A percentile compares a stretch with the other conserved stretches of the same genome.
These are phyloP conservation scores for Pseudozyma thailandica DNA, from an alignment of 1,284 basidiomycete genomes.

Conservation along the genomic window DNA sequence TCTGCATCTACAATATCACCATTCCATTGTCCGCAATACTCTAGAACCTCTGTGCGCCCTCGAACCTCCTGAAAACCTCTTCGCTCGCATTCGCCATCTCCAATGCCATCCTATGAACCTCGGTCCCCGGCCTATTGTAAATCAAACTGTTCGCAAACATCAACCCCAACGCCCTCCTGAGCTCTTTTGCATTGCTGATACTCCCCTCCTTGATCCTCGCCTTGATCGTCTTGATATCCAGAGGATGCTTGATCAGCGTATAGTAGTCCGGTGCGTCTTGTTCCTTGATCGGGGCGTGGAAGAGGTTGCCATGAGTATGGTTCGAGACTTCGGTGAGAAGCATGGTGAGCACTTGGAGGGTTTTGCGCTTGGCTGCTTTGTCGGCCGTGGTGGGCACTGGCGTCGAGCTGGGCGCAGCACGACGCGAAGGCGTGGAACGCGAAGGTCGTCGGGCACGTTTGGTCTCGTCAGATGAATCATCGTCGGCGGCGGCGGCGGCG, in stretches of 20 bases:
- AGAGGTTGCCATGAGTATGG: conserved; percentile 65
- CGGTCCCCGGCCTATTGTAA: conserved; percentile 63
- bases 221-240: conserved; percentile 65
- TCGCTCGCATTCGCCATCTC: conserved; percentile 63
- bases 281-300: conserved; percentile 65
- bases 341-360: conserved; percentile 58
- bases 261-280: conserved; percentile 66
- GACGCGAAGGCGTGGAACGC: background rate
- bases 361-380: conserved; percentile 53
- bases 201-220: conserved; percentile 59
- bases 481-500: background rate
- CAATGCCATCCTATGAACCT: conserved; percentile 63
- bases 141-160: conserved; percentile 66
- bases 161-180: conserved; percentile 49
- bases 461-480: background rate
- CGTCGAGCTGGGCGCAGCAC: background rate
- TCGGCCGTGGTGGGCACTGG: conserved; percentile 41
- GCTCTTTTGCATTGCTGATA: conserved; percentile 46
- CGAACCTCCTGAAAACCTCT: conserved; percentile 49
- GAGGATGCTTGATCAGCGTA: conserved; percentile 54
- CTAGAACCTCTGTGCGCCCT: conserved; percentile 48
- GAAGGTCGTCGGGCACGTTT: background rate
- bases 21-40: no score
- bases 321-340: conserved; percentile 63
- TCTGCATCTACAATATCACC: background rate